Percentiles rank a stretch among this genome's conserved stretches.
Evolutionary conservation across 208 protist genomes (phyloP).

Genomic region (Trypanosoma lewisi): DNA sequence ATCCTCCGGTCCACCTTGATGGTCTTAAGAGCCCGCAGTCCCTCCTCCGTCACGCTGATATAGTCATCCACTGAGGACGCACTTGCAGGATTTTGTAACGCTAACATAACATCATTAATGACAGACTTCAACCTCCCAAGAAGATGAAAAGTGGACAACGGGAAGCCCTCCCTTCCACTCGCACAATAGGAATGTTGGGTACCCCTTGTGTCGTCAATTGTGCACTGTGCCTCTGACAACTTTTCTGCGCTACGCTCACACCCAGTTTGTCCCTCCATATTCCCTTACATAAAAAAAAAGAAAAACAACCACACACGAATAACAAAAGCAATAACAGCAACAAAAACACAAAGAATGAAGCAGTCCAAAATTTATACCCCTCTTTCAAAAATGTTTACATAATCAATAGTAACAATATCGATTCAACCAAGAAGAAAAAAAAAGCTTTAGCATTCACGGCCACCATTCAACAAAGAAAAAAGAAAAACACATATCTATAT

Average conservation of each 20-base stretch:
- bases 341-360: too few relatives aligned
- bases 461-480: too few relatives aligned
- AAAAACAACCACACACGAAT: background rate
- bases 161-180: background rate
- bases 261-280: constrained; percentile 1
- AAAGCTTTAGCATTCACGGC: too few relatives aligned
- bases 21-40: constrained; percentile 49
- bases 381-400: too few relatives aligned
- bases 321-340: constrained; percentile 1
- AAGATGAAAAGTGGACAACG: constrained; percentile 10
- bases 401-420: too few relatives aligned
- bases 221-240: constrained; percentile 1
- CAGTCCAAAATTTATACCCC: too few relatives aligned
- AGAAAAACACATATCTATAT: too few relatives aligned
- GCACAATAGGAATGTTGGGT: background rate
- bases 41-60: constrained; percentile 67
- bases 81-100: constrained; percentile 41
- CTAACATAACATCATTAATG: constrained; percentile 59
- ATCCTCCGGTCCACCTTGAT: constrained; percentile 64
- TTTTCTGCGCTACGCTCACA: constrained; percentile 6
- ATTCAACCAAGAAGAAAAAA: too few relatives aligned
- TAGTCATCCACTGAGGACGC: constrained; percentile 61
- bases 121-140: constrained; percentile 59
- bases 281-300: background rate
- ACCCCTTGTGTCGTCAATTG: constrained; percentile 3